Conservation (phyloP, 2,329 filamentous ascomycete species). For the Alternaria viburni region DNA sequence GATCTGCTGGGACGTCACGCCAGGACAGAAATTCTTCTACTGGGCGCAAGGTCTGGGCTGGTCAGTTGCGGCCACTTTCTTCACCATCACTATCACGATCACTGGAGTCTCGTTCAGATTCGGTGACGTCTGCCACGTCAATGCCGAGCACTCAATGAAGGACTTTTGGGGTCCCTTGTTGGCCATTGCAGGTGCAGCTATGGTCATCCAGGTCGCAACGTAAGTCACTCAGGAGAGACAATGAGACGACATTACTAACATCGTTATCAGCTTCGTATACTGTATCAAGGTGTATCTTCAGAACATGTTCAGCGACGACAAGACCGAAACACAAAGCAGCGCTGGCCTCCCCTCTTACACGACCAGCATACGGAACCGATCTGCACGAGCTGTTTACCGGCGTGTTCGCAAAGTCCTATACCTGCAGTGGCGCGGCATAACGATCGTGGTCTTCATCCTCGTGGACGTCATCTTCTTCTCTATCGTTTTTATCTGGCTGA, state of each 20-base stretch:
- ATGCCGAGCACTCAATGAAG: constrained; percentile 80
- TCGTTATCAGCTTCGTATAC: constrained; percentile 63
- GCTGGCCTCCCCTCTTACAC: constrained; percentile 72
- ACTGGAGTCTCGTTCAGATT: constrained; percentile 96
- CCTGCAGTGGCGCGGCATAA: constrained; percentile 93
- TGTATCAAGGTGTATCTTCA: constrained; percentile 94
- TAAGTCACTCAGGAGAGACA: constrained; percentile 56
- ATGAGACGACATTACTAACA: constrained; percentile 16
- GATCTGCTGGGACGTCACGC: constrained; percentile 95
- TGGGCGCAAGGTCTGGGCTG: constrained; percentile 80
- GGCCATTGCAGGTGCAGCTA: constrained; percentile 75
- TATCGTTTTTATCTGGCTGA: constrained; percentile 85
- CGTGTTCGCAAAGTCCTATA: constrained; percentile 84
- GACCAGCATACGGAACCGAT: constrained; percentile 77
- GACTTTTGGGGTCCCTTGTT: constrained; percentile 92
- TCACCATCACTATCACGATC: constrained; percentile 77
- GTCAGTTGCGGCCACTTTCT: constrained; percentile 78
- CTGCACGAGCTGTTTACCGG: constrained; percentile 85
- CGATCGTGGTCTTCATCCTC: constrained; percentile 87
- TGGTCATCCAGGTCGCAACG: constrained; percentile 82
- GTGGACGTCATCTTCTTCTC: constrained; percentile 94
- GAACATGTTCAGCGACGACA: constrained; percentile 74
- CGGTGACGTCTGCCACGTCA: constrained; percentile 90
- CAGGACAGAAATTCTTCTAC: constrained; percentile 90
- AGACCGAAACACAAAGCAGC: constrained; percentile 66